phyloP scores from a whole-genome alignment of 83 land plant genomes.

The Picea abies region DNA sequence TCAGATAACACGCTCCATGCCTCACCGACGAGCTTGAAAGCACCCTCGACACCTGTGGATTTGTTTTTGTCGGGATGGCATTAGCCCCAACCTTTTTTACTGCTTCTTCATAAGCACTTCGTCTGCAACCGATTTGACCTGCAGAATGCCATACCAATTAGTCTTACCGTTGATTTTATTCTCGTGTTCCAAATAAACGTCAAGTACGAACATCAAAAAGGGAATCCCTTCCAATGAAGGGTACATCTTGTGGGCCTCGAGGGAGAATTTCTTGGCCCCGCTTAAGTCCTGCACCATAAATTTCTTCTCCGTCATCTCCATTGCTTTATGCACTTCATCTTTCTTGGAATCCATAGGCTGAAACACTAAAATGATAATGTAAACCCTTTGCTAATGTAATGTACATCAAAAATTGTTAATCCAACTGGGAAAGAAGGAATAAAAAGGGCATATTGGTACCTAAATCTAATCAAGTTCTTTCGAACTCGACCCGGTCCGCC shows the following conservation, averaged over 20 bases:
- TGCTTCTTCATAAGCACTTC: constrained; percentile 68
- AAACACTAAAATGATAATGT: no score
- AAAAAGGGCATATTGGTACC: no score
- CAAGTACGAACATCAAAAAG: constrained; percentile 54
- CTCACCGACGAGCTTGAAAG: constrained; percentile 59
- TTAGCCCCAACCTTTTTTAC: constrained; percentile 30
- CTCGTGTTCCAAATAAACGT: constrained; percentile 53
- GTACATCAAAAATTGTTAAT: no score
- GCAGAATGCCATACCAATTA: constrained; percentile 65
- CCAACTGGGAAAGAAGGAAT: no score
- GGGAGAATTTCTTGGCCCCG: constrained; percentile 56
- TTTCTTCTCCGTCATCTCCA: constrained; percentile 16
- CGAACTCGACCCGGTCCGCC: no score
- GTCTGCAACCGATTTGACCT: constrained; percentile 46
- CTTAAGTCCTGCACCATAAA: constrained; percentile 37
- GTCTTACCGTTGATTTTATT: constrained; percentile 44
- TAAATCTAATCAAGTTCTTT: no score
- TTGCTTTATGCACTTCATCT: no score
- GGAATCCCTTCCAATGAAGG: constrained; percentile 64
- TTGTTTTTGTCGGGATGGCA: constrained; percentile 71
- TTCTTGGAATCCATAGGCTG: no score
- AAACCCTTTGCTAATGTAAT: no score
- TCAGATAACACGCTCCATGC: constrained; percentile 78
- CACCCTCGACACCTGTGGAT: constrained; percentile 67
- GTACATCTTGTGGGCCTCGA: constrained; percentile 46